These are phyloP conservation scores for Saturnispora gosingensis DNA, from an alignment of 805 yeast species.

Conservation along the genomic window DNA sequence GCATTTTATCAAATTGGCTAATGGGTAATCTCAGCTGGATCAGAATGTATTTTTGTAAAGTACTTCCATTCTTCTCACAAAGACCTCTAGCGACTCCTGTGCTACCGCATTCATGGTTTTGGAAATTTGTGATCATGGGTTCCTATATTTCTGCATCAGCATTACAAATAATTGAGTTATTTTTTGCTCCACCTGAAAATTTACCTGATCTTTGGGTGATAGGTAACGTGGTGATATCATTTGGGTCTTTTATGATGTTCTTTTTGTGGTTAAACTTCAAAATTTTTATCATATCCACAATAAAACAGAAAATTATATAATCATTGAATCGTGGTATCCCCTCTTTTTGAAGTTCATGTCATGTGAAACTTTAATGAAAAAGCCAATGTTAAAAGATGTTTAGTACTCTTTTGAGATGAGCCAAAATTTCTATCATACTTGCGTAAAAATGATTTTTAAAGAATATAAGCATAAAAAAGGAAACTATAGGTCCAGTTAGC, in stretches of 20 bases:
- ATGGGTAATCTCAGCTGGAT: slow-evolving; percentile 54
- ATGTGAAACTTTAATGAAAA: too few relatives aligned
- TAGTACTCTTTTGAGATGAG: too few relatives aligned
- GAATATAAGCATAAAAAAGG: too few relatives aligned
- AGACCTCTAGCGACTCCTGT: slow-evolving; percentile 27
- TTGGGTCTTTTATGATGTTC: slow-evolving; percentile 62
- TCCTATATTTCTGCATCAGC: slow-evolving; percentile 44
- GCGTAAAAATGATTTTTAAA: too few relatives aligned
- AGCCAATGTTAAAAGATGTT: too few relatives aligned
- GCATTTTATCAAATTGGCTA: slow-evolving; percentile 68
- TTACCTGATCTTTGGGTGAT: slow-evolving; percentile 86
- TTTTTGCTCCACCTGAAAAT: slow-evolving; percentile 40
- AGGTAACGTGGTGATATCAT: slow-evolving; percentile 62
- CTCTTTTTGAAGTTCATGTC: too few relatives aligned
- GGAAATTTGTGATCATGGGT: slow-evolving; percentile 40
- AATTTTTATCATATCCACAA: slow-evolving; percentile 23
- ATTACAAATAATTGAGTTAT: slow-evolving; percentile 47
- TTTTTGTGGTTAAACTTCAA: slow-evolving; percentile 78
- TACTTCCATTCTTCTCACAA: slow-evolving; percentile 18
- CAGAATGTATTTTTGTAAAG: slow-evolving; percentile 29
- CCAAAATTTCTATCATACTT: too few relatives aligned
- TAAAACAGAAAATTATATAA: background rate
- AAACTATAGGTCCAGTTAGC: too few relatives aligned
- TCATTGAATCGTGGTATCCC: too few relatives aligned
- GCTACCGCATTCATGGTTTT: slow-evolving; percentile 40